phyloP scores from a whole-genome alignment of 1,284 basidiomycete genomes.

The Sanguinoderma infundibulare region DNA sequence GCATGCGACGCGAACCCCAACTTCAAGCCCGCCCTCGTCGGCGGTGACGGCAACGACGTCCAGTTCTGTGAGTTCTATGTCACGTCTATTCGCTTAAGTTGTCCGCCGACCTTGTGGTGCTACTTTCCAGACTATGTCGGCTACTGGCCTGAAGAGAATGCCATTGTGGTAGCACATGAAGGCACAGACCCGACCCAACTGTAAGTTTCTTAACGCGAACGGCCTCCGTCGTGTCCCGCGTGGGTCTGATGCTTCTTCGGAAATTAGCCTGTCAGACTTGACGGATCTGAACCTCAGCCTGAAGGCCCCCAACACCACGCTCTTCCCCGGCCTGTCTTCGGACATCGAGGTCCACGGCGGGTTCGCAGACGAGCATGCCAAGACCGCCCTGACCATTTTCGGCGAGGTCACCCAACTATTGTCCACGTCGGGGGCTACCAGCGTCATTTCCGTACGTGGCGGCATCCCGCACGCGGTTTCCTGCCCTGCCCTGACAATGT shows the following conservation, averaged over 20 bases:
- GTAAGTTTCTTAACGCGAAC: constrained; percentile 23
- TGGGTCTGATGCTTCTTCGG: not conserved
- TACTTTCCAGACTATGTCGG: constrained; percentile 45
- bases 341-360: constrained; percentile 49
- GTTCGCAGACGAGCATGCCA: constrained; percentile 51
- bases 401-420: constrained; percentile 42
- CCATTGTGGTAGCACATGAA: constrained; percentile 54
- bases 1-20: constrained; percentile 48
- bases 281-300: constrained; percentile 48
- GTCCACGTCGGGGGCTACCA: constrained; percentile 34
- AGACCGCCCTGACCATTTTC: constrained; percentile 43
- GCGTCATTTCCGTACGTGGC: constrained; percentile 40
- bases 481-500: not conserved
- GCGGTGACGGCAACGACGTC: constrained; percentile 49
- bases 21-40: constrained; percentile 46
- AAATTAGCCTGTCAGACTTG: constrained; percentile 46
- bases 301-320: constrained; percentile 38
- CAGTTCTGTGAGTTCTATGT: constrained; percentile 44
- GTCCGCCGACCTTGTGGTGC: not conserved
- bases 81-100: not conserved
- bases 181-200: constrained; percentile 56
- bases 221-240: not conserved
- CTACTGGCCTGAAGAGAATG: constrained; percentile 48
- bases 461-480: not conserved
- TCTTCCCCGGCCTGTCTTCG: constrained; percentile 53